Evolutionary conservation across 176 grass and related monocot genomes (phyloP).

Genomic region (Chloris gayana): DNA sequence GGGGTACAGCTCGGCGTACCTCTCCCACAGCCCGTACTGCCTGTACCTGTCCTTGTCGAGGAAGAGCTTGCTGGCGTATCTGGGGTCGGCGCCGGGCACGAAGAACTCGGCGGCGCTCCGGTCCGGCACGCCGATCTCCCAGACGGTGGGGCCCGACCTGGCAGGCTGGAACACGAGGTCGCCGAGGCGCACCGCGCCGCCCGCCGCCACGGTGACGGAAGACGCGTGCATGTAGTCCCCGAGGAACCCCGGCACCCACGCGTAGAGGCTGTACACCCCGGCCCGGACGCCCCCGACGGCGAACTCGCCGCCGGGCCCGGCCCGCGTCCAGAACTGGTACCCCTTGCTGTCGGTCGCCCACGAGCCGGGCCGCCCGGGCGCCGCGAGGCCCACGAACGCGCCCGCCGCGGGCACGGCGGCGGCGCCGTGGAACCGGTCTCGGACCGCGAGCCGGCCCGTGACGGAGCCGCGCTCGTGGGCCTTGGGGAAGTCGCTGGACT

Average conservation of each 20-base stretch:
- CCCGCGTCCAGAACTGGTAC: constrained; percentile 81
- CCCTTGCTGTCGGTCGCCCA: constrained; percentile 65
- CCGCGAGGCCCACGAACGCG: constrained; percentile 57
- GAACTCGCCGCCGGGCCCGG: constrained; percentile 37
- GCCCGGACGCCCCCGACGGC: constrained; percentile 46
- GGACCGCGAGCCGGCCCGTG: constrained; percentile 37
- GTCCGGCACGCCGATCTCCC: constrained; percentile 86
- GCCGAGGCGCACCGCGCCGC: constrained; percentile 29
- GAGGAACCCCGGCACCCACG: constrained; percentile 69
- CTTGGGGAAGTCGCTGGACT: constrained; percentile 60
- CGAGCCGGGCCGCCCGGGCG: constrained; percentile 55
- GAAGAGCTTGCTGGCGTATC: constrained; percentile 54
- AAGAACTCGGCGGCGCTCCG: constrained; percentile 73
- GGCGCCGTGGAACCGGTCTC: constrained; percentile 33
- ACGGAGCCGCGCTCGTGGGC: constrained; percentile 46
- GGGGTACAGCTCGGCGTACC: constrained; percentile 76
- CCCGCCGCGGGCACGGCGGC: background rate
- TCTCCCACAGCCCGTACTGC: constrained; percentile 90
- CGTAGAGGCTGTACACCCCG: constrained; percentile 76
- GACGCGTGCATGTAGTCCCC: constrained; percentile 63
- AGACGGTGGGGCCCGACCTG: constrained; percentile 64
- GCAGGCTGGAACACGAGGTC: constrained; percentile 65
- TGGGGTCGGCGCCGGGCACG: constrained; percentile 54
- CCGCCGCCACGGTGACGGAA: constrained; percentile 37
- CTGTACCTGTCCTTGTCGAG: constrained; percentile 56